Conservation (phyloP, 176 grass and related monocot genomes). For the Avena atlantica region DNA sequence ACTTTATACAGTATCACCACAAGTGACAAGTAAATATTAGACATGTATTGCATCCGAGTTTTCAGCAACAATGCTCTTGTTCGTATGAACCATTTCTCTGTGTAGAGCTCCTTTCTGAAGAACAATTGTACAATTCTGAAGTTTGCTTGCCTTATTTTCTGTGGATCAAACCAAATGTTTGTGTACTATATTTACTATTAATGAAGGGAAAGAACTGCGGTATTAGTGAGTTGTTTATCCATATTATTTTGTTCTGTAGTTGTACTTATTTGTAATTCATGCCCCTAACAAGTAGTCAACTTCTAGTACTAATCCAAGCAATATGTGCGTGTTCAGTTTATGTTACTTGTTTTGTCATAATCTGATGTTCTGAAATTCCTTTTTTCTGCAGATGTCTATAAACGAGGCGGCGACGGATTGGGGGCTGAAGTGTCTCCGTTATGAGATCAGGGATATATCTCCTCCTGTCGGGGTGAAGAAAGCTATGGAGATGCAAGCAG, state of each 20-base stretch:
- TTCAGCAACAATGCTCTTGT: constrained; percentile 13
- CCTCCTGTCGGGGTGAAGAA: constrained; percentile 80
- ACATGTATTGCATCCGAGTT: not conserved
- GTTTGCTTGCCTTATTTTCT: constrained; percentile 5
- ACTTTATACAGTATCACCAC: constrained; percentile 3
- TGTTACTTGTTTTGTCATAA: not conserved
- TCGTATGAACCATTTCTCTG: not conserved
- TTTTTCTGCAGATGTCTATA: constrained; percentile 64
- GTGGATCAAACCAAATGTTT: constrained; percentile 22
- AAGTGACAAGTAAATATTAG: constrained; percentile 1
- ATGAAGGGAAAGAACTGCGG: not conserved
- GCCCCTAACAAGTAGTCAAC: not conserved
- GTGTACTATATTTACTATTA: constrained; percentile 1
- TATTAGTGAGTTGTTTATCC: not conserved
- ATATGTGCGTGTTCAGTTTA: not conserved
- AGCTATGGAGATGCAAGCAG: constrained; percentile 99
- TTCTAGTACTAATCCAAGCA: not conserved
- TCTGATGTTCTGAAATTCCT: constrained; percentile 22
- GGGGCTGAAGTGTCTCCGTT: constrained; percentile 94
- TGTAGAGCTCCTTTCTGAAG: constrained; percentile 13
- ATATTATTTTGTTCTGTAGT: not conserved
- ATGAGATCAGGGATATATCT: constrained; percentile 97
- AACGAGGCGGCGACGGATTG: constrained; percentile 88
- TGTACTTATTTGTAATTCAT: constrained; percentile 1
- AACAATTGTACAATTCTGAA: constrained; percentile 23